Conservation (phyloP, 306 rosid species). For the Canavalia gladiata region DNA sequence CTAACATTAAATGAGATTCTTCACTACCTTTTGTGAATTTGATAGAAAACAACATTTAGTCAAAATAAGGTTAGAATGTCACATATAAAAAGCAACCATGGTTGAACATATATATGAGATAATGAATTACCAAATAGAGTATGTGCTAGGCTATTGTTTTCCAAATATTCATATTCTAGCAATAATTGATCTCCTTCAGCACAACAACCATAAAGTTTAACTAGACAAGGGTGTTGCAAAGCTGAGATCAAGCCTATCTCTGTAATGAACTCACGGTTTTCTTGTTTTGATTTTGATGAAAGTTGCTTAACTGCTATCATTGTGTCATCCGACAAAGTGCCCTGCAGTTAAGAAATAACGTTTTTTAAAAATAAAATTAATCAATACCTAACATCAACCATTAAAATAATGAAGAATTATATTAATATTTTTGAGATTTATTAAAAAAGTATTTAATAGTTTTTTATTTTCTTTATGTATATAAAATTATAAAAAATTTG, state of each 20-base stretch:
- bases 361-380: too few relatives aligned
- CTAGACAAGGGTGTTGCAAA: conserved; percentile 72
- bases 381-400: too few relatives aligned
- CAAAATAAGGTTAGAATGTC: conserved; percentile 20
- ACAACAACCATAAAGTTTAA: conserved; percentile 72
- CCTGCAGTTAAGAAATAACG: conserved; percentile 50
- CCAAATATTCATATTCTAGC: conserved; percentile 48
- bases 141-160: conserved; percentile 56
- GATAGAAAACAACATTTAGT: not conserved
- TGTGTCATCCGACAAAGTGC: conserved; percentile 65
- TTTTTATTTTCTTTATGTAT: too few relatives aligned
- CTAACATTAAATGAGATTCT: conserved; percentile 49
- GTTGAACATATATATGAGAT: not conserved
- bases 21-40: conserved; percentile 46
- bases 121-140: not conserved
- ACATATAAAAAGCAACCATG: not conserved
- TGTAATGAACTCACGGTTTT: conserved; percentile 70
- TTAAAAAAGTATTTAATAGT: too few relatives aligned
- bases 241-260: conserved; percentile 76
- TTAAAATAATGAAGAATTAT: too few relatives aligned
- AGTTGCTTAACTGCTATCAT: conserved; percentile 72
- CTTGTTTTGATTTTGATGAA: conserved; percentile 76
- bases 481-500: too few relatives aligned
- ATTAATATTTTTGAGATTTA: too few relatives aligned
- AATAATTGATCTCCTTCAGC: conserved; percentile 69